phyloP scores from a whole-genome alignment of 805 yeast genomes.

The Myxozyma neglecta region DNA sequence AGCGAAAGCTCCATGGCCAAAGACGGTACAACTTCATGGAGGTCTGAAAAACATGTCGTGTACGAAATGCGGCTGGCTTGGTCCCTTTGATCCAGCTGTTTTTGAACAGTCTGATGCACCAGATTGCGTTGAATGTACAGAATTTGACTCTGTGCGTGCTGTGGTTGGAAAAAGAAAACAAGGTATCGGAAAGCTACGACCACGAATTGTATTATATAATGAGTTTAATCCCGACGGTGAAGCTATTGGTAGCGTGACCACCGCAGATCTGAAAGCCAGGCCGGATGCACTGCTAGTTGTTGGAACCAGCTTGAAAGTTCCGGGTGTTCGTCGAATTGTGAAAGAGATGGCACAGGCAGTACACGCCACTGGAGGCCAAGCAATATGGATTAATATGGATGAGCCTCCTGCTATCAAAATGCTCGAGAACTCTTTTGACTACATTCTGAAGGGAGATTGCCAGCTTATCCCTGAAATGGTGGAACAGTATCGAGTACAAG shows the following conservation, averaged over 20 bases:
- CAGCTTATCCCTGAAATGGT: conserved; percentile 50
- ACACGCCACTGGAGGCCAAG: conserved; percentile 57
- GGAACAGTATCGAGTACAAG: neutral
- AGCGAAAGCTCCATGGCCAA: conserved; percentile 49
- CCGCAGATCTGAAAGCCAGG: conserved; percentile 58
- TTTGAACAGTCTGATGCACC: conserved; percentile 48
- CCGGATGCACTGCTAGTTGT: conserved; percentile 81
- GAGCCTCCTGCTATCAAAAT: conserved; percentile 39
- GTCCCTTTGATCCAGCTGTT: conserved; percentile 53
- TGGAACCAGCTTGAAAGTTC: conserved; percentile 83
- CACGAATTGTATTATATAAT: conserved; percentile 68
- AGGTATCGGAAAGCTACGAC: conserved; percentile 62
- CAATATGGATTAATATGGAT: conserved; percentile 63
- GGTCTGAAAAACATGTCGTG: conserved; percentile 72
- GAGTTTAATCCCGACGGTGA: conserved; percentile 88
- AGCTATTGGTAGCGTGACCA: conserved; percentile 72
- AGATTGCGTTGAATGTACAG: conserved; percentile 65
- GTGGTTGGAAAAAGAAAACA: conserved; percentile 66
- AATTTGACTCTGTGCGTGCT: conserved; percentile 54
- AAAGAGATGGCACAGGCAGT: conserved; percentile 60
- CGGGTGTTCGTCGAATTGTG: conserved; percentile 64
- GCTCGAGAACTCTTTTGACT: conserved; percentile 56
- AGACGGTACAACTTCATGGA: conserved; percentile 81
- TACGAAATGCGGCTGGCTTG: conserved; percentile 66
- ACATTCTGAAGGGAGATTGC: conserved; percentile 65